Percentiles rank a stretch among this genome's conserved stretches.
Evolutionary conservation across 371 early-diverging fungal genomes (phyloP).

Genomic region (Lichtheimia ramosa): DNA sequence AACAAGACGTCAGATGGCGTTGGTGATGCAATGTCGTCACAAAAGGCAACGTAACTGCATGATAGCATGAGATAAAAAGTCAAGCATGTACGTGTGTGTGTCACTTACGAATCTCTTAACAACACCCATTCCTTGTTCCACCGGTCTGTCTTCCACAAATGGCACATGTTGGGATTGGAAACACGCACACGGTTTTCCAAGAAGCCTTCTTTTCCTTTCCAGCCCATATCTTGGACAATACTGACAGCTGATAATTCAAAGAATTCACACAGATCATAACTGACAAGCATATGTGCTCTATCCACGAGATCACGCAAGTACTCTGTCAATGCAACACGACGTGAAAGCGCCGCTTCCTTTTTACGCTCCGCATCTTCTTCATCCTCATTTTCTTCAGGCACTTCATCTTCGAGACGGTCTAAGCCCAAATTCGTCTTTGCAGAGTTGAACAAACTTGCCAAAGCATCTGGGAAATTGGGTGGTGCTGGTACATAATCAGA

Average conservation of each 20-base stretch:
- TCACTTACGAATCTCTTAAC: constrained; percentile 73
- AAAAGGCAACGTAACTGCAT: constrained; percentile 58
- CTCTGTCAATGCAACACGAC: constrained; percentile 60
- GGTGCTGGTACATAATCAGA: constrained; percentile 40
- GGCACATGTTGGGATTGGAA: constrained; percentile 37
- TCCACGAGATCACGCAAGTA: constrained; percentile 63
- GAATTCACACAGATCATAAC: constrained; percentile 80
- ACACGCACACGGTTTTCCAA: constrained; percentile 58
- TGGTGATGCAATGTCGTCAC: constrained; percentile 45
- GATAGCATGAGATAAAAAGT: neutral
- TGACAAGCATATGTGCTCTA: constrained; percentile 62
- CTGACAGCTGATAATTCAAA: constrained; percentile 76
- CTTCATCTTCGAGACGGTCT: constrained; percentile 22
- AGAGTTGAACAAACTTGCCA: constrained; percentile 41
- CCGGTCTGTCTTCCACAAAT: constrained; percentile 26
- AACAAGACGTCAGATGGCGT: constrained; percentile 73
- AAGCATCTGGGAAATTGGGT: constrained; percentile 47
- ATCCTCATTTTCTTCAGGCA: constrained; percentile 6
- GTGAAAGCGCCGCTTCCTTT: constrained; percentile 40
- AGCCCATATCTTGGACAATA: constrained; percentile 77
- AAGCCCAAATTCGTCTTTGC: constrained; percentile 38
- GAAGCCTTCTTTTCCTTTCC: constrained; percentile 87
- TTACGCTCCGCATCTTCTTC: constrained; percentile 11
- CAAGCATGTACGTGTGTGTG: neutral
- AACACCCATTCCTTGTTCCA: constrained; percentile 77